Evolutionary conservation across 495 filamentous ascomycete genomes (phyloP).

Genomic region (Xylaria venustula): DNA sequence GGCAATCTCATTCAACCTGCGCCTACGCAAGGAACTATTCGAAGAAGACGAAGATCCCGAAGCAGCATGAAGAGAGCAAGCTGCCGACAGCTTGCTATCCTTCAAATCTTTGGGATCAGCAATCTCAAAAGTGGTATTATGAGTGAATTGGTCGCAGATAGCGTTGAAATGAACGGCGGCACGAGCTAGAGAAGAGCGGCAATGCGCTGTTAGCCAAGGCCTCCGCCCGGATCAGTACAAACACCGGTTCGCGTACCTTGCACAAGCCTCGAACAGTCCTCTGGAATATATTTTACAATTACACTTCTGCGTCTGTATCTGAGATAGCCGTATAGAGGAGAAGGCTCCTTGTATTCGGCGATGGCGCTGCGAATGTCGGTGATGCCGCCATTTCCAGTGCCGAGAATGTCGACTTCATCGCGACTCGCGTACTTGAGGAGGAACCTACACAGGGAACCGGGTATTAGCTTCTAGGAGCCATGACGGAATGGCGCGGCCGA

Average conservation of each 20-base stretch:
- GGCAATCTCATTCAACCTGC: conserved; percentile 82
- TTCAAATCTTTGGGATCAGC: conserved; percentile 72
- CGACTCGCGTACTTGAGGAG: conserved; percentile 87
- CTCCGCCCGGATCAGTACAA: background rate
- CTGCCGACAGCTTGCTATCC: conserved; percentile 82
- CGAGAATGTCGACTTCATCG: conserved; percentile 81
- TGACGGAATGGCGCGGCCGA: no score
- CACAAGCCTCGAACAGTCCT: conserved; percentile 82
- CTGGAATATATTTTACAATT: conserved; percentile 86
- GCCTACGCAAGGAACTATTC: conserved; percentile 71
- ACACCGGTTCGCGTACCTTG: conserved; percentile 63
- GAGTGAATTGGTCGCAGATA: conserved; percentile 79
- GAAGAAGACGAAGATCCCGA: conserved; percentile 86
- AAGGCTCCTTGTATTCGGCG: conserved; percentile 73
- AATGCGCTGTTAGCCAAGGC: background rate
- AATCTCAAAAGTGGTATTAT: conserved; percentile 79
- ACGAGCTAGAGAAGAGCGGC: conserved; percentile 58
- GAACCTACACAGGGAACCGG: conserved; percentile 62
- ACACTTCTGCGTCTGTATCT: conserved; percentile 88
- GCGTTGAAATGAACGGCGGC: conserved; percentile 92
- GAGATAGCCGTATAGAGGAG: conserved; percentile 89
- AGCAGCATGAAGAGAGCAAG: conserved; percentile 86
- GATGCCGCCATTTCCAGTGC: conserved; percentile 77
- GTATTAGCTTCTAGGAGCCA: no score
- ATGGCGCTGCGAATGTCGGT: conserved; percentile 78